phyloP scores from a whole-genome alignment of 108 stramenopile genomes.

The Cyclotella sp. region DNA sequence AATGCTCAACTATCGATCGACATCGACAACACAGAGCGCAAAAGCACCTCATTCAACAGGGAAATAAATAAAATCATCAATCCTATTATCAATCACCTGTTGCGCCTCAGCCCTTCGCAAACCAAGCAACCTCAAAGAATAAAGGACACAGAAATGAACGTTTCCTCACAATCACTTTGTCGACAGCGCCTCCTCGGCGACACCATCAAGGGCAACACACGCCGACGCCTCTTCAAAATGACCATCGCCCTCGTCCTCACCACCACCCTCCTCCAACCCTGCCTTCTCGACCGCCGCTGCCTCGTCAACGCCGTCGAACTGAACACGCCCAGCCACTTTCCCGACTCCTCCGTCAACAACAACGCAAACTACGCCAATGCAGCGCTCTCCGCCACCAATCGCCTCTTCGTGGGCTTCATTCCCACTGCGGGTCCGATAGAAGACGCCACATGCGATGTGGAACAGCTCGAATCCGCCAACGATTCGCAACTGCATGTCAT shows the following conservation, averaged over 20 bases:
- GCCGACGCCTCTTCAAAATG: conserved; percentile 2
- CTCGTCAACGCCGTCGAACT: conserved; percentile 3
- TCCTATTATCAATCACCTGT: no score
- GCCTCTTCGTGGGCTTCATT: background rate
- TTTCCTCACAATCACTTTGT: background rate
- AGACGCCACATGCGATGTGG: conserved; percentile 81
- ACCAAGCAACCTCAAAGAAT: no score
- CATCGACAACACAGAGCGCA: no score
- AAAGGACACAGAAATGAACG: no score
- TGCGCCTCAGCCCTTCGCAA: no score
- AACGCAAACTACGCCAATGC: background rate
- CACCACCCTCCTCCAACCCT: conserved; percentile 12
- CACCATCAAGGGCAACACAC: background rate
- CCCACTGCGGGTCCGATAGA: conserved; percentile 63
- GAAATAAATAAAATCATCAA: no score
- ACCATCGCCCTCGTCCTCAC: background rate
- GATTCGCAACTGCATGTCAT: conserved; percentile 84
- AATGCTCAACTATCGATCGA: no score
- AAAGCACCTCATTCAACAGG: no score
- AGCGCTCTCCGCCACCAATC: background rate
- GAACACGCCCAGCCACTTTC: background rate
- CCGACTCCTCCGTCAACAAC: background rate
- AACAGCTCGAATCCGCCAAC: conserved; percentile 89
- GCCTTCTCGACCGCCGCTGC: conserved; percentile 5
- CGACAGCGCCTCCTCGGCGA: background rate